These are phyloP conservation scores for Entonaema liquescens DNA, from an alignment of 495 filamentous ascomycete genomes.

Conservation along the genomic window DNA sequence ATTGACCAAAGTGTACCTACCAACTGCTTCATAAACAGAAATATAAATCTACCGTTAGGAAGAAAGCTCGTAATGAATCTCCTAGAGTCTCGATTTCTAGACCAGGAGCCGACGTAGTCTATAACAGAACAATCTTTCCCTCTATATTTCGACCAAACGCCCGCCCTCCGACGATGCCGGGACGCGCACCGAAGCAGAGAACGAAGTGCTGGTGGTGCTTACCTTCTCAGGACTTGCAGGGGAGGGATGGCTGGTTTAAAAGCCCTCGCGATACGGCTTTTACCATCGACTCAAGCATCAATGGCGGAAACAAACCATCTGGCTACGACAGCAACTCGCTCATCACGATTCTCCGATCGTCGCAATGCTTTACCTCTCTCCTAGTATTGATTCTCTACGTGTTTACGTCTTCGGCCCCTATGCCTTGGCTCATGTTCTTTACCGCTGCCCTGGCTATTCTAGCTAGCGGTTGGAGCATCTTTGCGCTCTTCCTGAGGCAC, in stretches of 20 bases:
- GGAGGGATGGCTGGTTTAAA: constrained; percentile 27
- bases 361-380: constrained; percentile 22
- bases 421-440: constrained; percentile 16
- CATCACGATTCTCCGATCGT: constrained; percentile 33
- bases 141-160: not conserved
- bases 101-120: not conserved
- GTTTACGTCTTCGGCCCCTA: constrained; percentile 19
- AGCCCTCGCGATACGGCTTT: constrained; percentile 27
- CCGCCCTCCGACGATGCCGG: not conserved
- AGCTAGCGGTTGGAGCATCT: constrained; percentile 21
- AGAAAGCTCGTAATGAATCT: not conserved
- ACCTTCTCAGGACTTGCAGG: not conserved
- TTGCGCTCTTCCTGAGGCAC: constrained; percentile 29
- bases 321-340: constrained; percentile 40
- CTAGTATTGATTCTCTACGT: constrained; percentile 24
- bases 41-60: not conserved
- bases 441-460: not conserved
- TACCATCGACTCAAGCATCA: constrained; percentile 33
- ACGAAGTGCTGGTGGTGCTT: constrained; percentile 6
- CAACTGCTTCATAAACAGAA: not conserved
- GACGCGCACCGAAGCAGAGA: not conserved
- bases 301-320: constrained; percentile 23
- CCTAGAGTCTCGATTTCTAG: not conserved
- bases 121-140: not conserved
- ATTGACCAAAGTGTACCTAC: not conserved